Base-by-base conservation (phyloP, 73 alveolate genomes). In the Halteria grandinella region DNA sequence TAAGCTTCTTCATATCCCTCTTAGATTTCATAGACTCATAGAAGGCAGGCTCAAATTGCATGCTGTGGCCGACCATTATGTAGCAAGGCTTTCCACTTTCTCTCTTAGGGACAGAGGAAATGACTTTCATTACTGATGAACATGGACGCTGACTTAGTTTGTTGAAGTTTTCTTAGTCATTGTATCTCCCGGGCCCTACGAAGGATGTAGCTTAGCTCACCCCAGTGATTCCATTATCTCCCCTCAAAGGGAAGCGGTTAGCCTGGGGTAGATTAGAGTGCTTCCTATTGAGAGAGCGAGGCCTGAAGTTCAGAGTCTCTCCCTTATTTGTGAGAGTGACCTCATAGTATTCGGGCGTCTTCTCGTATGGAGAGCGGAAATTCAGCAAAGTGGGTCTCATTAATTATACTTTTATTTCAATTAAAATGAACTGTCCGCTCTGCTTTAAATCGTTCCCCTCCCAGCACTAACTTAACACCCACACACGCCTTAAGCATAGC, bases 181-280 rank as follows among this genome's bases (percentile, higher is more conserved):
- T 58, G 63, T 80, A 80, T 6, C 79, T 39, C 17, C 91, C 91
- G 20, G 91, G 91, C 1, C 91, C 91, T 0, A 80, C n/a, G 23
- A 66, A 66, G 29, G 60, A 36, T 4, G 55, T 21, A 1, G n/a
- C n/a, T n/a, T n/a, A n/a, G n/a, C n/a, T n/a, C n/a, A 37, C 58
- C 5, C 77, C 77, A 60, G 54, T 66, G 29, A 27, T 45, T 12
- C 23, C 51, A 15, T n/a, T n/a, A n/a, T n/a, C n/a, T n/a, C n/a
- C n/a, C n/a, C n/a, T n/a, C n/a, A n/a, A 23, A 7, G 51, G 53
- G 28, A 66, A 66, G 43, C 80, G 43, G 23, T 47, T 4, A 12
- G 63, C 47, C 29, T 66, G 47, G 18, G 80, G 80, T 2, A 66
- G 3, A 28, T 66, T 66, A 6, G 50, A 66, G 6, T 36, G 15